Percentiles rank a stretch among this genome's conserved stretches.
Conservation (phyloP, 1,284 basidiomycete species). For the Ganoderma leucocontextum region DNA sequence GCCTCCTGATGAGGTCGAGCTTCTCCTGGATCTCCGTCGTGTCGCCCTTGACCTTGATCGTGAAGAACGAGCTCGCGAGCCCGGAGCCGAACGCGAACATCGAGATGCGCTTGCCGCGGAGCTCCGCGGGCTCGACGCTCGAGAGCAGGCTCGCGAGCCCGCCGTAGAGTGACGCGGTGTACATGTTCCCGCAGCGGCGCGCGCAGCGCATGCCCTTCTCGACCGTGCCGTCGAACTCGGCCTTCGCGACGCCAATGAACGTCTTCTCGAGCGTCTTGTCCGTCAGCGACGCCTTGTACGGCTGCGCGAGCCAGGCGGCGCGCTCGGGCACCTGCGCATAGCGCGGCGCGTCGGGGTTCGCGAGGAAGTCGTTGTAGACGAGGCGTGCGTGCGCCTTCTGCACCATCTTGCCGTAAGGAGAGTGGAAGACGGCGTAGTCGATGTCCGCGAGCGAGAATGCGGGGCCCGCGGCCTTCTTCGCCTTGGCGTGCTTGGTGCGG, state of each 20-base stretch:
- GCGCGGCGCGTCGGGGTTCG: conserved; percentile 75
- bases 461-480: conserved; percentile 58
- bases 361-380: conserved; percentile 92
- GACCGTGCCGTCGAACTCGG: conserved; percentile 76
- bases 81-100: conserved; percentile 97
- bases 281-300: conserved; percentile 79
- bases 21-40: conserved; percentile 82
- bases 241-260: conserved; percentile 81
- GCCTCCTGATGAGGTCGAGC: conserved; percentile 80
- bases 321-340: conserved; percentile 82
- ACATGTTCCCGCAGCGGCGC: conserved; percentile 96
- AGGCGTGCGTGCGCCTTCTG: conserved; percentile 97
- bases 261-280: conserved; percentile 98
- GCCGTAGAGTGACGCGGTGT: conserved; percentile 97
- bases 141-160: conserved; percentile 88
- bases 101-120: conserved; percentile 84
- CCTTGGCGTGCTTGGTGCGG: conserved; percentile 84
- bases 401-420: conserved; percentile 97
- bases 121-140: conserved; percentile 68
- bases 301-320: conserved; percentile 70
- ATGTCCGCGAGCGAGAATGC: conserved; percentile 80
- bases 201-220: conserved; percentile 85
- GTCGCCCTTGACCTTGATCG: conserved; percentile 86
- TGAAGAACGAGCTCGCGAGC: conserved; percentile 92
- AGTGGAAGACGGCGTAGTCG: conserved; percentile 94